Evolutionary conservation across 2,329 filamentous ascomycete genomes (phyloP).

Genomic region (Gliomastix tumulicola): DNA sequence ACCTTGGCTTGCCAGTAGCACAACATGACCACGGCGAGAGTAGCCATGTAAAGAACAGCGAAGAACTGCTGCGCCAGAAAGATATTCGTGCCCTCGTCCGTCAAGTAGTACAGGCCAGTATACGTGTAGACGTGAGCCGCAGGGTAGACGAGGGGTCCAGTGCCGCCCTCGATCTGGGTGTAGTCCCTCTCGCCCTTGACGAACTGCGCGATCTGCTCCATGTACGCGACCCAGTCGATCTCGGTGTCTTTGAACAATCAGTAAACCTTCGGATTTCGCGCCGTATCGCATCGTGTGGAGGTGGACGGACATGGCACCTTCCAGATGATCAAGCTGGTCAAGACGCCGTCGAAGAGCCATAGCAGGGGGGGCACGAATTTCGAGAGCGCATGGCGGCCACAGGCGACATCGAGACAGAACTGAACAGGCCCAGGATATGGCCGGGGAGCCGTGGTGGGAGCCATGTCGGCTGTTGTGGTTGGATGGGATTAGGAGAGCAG

Average conservation of each 20-base stretch:
- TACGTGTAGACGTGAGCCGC: slow-evolving; percentile 93
- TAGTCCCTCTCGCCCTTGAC: slow-evolving; percentile 85
- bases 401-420: slow-evolving; percentile 34
- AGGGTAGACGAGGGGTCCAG: slow-evolving; percentile 91
- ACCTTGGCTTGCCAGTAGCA: slow-evolving; percentile 75
- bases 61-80: slow-evolving; percentile 79
- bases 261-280: too few species aligned
- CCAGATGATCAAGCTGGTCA: slow-evolving; percentile 71
- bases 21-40: slow-evolving; percentile 68
- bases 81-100: slow-evolving; percentile 69
- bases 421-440: background rate
- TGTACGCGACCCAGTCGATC: slow-evolving; percentile 96
- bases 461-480: too few species aligned
- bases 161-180: slow-evolving; percentile 74
- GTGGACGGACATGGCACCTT: slow-evolving; percentile 87
- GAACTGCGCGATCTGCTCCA: slow-evolving; percentile 82
- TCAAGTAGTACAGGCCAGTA: slow-evolving; percentile 69
- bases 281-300: too few species aligned
- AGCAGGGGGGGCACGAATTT: slow-evolving; percentile 51
- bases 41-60: slow-evolving; percentile 68
- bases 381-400: slow-evolving; percentile 42
- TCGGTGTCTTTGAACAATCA: slow-evolving; percentile 85
- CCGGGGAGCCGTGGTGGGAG: too few species aligned
- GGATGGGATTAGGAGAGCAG: too few species aligned
- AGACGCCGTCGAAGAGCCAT: slow-evolving; percentile 60